These are phyloP conservation scores for Penicillium glabrum DNA, from an alignment of 2,329 filamentous ascomycete species.

Conservation along the genomic window DNA sequence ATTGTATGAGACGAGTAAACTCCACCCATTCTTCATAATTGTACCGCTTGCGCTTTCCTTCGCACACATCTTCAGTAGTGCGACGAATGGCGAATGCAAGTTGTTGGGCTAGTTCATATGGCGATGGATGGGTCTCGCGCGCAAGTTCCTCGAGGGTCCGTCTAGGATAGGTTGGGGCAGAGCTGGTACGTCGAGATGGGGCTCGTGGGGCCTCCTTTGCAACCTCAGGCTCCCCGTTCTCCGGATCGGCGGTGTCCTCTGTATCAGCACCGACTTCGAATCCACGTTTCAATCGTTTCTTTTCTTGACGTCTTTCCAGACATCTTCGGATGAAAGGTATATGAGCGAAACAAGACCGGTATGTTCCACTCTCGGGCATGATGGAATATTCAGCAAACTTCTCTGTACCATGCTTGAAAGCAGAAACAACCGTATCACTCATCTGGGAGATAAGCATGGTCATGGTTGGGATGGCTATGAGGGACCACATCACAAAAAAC, in stretches of 20 bases:
- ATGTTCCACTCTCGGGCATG: conserved; percentile 61
- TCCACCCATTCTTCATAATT: conserved; percentile 83
- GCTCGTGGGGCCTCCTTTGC: not conserved
- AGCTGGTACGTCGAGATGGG: not conserved
- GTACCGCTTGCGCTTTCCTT: conserved; percentile 63
- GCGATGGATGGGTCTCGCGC: conserved; percentile 46
- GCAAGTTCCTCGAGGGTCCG: conserved; percentile 48
- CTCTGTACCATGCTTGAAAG: conserved; percentile 63
- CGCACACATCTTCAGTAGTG: conserved; percentile 63
- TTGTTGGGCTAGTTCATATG: conserved; percentile 60
- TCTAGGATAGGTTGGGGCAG: conserved; percentile 5
- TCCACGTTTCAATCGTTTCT: conserved; percentile 48
- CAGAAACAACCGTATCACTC: conserved; percentile 74
- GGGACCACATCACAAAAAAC: conserved; percentile 91
- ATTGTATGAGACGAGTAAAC: conserved; percentile 72
- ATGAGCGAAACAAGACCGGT: conserved; percentile 50
- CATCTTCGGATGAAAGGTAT: conserved; percentile 44
- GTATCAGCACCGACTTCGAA: conserved; percentile 44
- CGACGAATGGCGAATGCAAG: conserved; percentile 70
- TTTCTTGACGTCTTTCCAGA: conserved; percentile 41
- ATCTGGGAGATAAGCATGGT: conserved; percentile 83
- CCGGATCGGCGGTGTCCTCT: conserved; percentile 21
- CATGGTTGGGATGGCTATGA: conserved; percentile 83
- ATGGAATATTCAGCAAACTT: conserved; percentile 65
- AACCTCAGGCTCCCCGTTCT: conserved; percentile 4